Base-by-base conservation (phyloP, 176 grass and related monocot genomes). In the Oryza meyeriana region DNA sequence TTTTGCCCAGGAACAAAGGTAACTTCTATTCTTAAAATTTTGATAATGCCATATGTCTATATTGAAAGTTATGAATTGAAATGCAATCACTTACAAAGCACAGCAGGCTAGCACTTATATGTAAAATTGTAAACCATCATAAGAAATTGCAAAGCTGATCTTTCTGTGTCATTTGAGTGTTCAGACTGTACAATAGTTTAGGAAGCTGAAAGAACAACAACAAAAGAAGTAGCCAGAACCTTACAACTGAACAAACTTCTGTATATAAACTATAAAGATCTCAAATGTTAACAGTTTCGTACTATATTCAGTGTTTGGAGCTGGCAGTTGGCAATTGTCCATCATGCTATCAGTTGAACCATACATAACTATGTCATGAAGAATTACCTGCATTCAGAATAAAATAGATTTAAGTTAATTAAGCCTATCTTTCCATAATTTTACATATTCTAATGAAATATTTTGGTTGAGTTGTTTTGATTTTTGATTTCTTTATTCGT, bases 1-100 rank as follows among this genome's bases (percentile, higher is more conserved):
- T 99, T 93, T 79, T 82, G 61, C 66, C 83, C 87, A n/a, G 87
- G 76, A 85, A 87, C 87, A 77, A 91, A 90, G 86, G 93, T 93
- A 86, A 85, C 81, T 42, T 65, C 42, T 64, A 52, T 85, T 76
- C 73, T 82, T 66, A 17, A 68, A 79, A 75, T 20, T n/a, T 45
- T 77, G 72, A 55, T 32, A 7, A 40, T 62, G 9, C n/a, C 55
- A 59, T 25, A 14, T 80, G 20, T 69, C 47, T 80, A 57, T 61
- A 75, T 69, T 32, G 38, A 69, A 7, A 68, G 12, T 24, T 31
- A 77, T 59, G 82, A 42, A 24, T 34, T 61, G 67, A 81, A 25
- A 13, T 20, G 10, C 39, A 66, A 40, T 67, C 26, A 22, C 81
- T 72, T 16, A 25, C 2, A 22, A 72, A 12, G 20, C 31, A 39